Conservation (phyloP, 192 early-diverging fungal genomes). For the Coemansia sp. region DNA sequence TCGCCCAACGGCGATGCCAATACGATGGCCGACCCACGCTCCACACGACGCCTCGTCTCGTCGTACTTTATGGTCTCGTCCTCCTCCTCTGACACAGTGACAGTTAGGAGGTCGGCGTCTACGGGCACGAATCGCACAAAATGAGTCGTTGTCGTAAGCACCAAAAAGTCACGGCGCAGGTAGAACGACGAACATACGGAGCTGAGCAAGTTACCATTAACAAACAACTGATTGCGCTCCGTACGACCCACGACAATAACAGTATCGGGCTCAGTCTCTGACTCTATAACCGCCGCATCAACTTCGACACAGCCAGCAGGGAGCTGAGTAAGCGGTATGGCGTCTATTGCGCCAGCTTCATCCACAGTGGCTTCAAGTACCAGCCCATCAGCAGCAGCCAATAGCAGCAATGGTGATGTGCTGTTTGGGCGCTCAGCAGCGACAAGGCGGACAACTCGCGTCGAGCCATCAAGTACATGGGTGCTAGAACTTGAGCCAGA, state of each 20-base stretch:
- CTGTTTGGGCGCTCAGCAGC: not conserved
- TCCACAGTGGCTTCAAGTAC: slow-evolving; percentile 36
- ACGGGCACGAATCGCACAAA: slow-evolving; percentile 73
- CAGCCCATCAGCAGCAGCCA: slow-evolving; percentile 45
- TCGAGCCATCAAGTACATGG: not conserved
- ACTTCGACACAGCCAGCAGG: slow-evolving; percentile 34
- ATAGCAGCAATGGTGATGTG: slow-evolving; percentile 38
- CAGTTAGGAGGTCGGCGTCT: slow-evolving; percentile 20
- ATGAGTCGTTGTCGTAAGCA: slow-evolving; percentile 86
- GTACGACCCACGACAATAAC: slow-evolving; percentile 71
- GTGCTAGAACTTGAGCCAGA: not conserved
- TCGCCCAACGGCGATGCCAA: slow-evolving; percentile 70
- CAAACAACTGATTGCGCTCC: slow-evolving; percentile 83
- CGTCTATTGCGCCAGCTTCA: not conserved
- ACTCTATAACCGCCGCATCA: slow-evolving; percentile 22
- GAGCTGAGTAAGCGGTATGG: slow-evolving; percentile 8
- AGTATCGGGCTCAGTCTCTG: not conserved
- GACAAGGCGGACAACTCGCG: not conserved
- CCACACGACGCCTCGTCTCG: slow-evolving; percentile 71
- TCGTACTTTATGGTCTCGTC: slow-evolving; percentile 22
- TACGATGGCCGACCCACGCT: slow-evolving; percentile 89
- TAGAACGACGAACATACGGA: slow-evolving; percentile 86
- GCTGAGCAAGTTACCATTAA: slow-evolving; percentile 68
- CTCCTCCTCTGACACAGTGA: slow-evolving; percentile 9
- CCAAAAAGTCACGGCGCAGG: slow-evolving; percentile 77